Conservation (phyloP, 371 early-diverging fungal genomes). For the Apophysomyces elegans region DNA sequence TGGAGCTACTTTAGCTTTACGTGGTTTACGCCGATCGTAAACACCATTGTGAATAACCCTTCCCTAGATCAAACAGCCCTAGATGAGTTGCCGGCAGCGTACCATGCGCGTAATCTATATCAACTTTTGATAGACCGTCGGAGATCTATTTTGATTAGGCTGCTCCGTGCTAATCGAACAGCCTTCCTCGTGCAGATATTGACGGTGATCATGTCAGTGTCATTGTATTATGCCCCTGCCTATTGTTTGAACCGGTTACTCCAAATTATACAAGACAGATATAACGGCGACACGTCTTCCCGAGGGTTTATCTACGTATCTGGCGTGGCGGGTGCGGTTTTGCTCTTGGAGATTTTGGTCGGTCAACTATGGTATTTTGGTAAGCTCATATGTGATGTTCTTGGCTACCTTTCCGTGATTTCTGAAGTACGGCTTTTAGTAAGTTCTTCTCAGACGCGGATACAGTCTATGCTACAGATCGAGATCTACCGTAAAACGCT, state of each 20-base stretch:
- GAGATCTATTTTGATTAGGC: slow-evolving; percentile 17
- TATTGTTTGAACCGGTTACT: slow-evolving; percentile 30
- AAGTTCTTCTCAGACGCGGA: slow-evolving; percentile 26
- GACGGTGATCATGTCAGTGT: slow-evolving; percentile 14
- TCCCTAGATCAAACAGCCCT: slow-evolving; percentile 16
- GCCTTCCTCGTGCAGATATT: slow-evolving; percentile 22
- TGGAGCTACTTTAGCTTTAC: slow-evolving; percentile 30
- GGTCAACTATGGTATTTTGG: slow-evolving; percentile 14
- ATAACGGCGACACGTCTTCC: slow-evolving; percentile 9
- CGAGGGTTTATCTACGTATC: slow-evolving; percentile 33
- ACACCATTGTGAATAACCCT: slow-evolving; percentile 4
- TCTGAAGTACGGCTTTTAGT: background rate
- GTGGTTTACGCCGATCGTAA: slow-evolving; percentile 25
- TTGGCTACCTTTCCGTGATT: background rate
- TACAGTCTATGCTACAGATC: slow-evolving; percentile 36
- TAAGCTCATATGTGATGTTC: background rate
- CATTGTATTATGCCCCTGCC: slow-evolving; percentile 28
- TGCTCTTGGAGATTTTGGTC: slow-evolving; percentile 36
- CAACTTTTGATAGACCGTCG: slow-evolving; percentile 19
- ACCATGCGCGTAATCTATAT: slow-evolving; percentile 27
- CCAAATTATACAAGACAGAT: slow-evolving; percentile 20
- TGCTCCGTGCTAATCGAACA: slow-evolving; percentile 23
- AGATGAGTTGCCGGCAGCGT: slow-evolving; percentile 19
- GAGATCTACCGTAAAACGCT: slow-evolving; percentile 51
- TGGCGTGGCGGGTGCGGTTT: slow-evolving; percentile 32